Percentiles rank a stretch among this genome's conserved stretches.
phyloP scores from a whole-genome alignment of 805 yeast genomes.

The Zygosaccharomyces lentus region DNA sequence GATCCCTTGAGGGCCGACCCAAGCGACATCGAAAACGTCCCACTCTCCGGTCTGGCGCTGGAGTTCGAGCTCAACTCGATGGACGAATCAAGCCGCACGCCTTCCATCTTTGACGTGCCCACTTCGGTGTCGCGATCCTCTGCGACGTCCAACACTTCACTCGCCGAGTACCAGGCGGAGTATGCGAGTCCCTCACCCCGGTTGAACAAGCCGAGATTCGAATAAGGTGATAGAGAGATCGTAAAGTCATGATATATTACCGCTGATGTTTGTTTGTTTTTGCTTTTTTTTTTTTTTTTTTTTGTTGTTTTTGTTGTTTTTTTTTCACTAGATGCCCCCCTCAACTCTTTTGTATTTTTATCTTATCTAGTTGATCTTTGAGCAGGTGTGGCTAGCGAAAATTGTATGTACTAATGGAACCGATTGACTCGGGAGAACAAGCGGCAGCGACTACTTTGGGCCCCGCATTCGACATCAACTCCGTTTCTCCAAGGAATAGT shows the following conservation, averaged over 20 bases:
- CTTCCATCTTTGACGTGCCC: constrained; percentile 34
- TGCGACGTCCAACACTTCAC: constrained; percentile 35
- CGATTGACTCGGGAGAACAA: too few relatives aligned
- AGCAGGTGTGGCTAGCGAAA: not conserved
- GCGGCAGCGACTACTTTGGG: too few relatives aligned
- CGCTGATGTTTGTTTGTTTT: not conserved
- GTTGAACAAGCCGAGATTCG: constrained; percentile 20
- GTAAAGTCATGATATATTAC: not conserved
- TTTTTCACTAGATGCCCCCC: too few relatives aligned
- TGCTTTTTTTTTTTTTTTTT: not conserved
- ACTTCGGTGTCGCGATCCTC: constrained; percentile 34
- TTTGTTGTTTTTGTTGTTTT: not conserved
- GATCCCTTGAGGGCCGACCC: constrained; percentile 37
- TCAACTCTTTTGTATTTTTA: not conserved
- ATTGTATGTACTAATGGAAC: not conserved
- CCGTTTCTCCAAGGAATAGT: too few relatives aligned
- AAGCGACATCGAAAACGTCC: constrained; percentile 34
- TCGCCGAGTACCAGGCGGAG: constrained; percentile 21
- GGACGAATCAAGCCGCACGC: constrained; percentile 22
- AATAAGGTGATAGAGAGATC: constrained; percentile 9
- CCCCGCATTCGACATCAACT: too few relatives aligned
- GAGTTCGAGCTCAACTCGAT: constrained; percentile 27
- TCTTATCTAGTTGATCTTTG: constrained; percentile 2
- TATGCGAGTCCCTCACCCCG: constrained; percentile 19
- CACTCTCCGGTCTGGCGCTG: constrained; percentile 23